phyloP scores from a whole-genome alignment of 371 early-diverging fungal genomes.

The Mucor indicus region DNA sequence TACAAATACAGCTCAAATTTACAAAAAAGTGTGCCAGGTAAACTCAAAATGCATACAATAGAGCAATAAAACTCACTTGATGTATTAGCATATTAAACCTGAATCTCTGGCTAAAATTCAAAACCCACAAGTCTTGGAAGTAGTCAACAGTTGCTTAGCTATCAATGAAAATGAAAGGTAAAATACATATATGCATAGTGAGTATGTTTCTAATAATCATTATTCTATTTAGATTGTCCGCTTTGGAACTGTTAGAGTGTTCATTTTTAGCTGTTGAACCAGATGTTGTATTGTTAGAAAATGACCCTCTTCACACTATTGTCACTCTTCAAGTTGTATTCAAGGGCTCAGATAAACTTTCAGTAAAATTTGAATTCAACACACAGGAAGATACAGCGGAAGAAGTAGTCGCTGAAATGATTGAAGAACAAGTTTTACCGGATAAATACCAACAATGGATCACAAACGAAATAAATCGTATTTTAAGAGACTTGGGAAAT shows the following conservation, averaged over 20 bases:
- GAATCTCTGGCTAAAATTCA: conserved; percentile 68
- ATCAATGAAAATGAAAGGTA: conserved; percentile 67
- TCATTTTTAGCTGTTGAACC: conserved; percentile 81
- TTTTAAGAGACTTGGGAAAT: conserved; percentile 69
- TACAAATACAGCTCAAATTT: conserved; percentile 83
- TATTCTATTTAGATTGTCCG: conserved; percentile 50
- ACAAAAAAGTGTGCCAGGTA: conserved; percentile 74
- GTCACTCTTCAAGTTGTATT: conserved; percentile 80
- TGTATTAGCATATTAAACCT: conserved; percentile 72
- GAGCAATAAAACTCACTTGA: neutral
- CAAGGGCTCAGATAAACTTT: conserved; percentile 72
- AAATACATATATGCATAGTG: too few relatives aligned
- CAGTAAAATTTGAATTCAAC: conserved; percentile 91
- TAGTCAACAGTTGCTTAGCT: conserved; percentile 75
- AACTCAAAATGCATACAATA: neutral
- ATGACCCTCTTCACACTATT: conserved; percentile 60
- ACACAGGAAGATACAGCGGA: conserved; percentile 84
- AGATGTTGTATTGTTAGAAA: conserved; percentile 63
- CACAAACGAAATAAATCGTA: conserved; percentile 81
- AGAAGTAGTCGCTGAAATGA: conserved; percentile 90
- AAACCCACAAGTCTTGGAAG: conserved; percentile 70
- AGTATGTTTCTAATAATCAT: neutral
- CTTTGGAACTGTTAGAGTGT: conserved; percentile 74
- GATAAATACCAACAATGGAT: conserved; percentile 73
- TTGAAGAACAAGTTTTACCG: conserved; percentile 75